Evolutionary conservation across 2,329 filamentous ascomycete genomes (phyloP).

Genomic region (Cytospora schulzeri): DNA sequence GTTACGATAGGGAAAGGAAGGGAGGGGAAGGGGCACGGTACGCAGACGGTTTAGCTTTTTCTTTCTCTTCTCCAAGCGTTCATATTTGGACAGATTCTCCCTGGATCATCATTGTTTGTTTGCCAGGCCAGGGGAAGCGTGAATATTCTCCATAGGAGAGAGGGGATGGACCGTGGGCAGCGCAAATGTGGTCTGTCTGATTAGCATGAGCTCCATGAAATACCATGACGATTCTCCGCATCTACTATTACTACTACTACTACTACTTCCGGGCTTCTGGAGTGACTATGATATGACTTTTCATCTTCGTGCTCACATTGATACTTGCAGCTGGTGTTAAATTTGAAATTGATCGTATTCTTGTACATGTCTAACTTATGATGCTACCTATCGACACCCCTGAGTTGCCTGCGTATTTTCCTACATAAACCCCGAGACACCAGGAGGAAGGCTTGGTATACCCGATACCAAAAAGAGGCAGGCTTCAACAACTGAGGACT

Average conservation of each 20-base stretch:
- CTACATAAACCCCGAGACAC: not conserved
- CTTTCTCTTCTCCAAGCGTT: too few species aligned
- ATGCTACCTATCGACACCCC: not conserved
- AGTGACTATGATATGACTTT: not conserved
- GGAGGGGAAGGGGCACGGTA: not conserved
- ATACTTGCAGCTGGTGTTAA: not conserved
- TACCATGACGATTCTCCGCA: constrained; percentile 14
- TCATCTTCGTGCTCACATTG: not conserved
- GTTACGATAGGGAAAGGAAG: not conserved
- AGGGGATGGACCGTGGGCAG: constrained; percentile 2
- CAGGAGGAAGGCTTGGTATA: not conserved
- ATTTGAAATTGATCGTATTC: not conserved
- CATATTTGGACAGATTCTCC: constrained; percentile 9
- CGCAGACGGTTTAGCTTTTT: not conserved
- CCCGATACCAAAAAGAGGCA: not conserved
- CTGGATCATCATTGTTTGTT: not conserved
- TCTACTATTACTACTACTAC: too few species aligned
- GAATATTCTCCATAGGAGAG: constrained; percentile 1
- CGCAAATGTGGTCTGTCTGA: constrained; percentile 1
- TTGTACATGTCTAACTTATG: not conserved
- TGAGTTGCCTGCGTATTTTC: not conserved
- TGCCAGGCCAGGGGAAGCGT: not conserved
- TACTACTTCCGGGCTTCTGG: not conserved
- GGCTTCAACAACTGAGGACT: not conserved
- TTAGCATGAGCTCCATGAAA: constrained; percentile 3